phyloP scores from a whole-genome alignment of 768 basidiomycete species.

The Hysterangium stoloniferum region DNA sequence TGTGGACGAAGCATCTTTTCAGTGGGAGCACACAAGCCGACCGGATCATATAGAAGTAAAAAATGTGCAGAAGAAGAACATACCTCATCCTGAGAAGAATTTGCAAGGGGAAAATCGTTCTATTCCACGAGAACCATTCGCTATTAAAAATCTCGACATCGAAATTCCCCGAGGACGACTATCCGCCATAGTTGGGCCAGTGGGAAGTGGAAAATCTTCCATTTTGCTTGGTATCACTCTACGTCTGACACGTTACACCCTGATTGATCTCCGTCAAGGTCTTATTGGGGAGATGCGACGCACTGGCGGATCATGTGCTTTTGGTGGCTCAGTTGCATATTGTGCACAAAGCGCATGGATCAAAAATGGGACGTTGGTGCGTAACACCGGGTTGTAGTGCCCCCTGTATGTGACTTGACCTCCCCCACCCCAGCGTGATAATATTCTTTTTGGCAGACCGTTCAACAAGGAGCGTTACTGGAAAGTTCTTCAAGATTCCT shows the following conservation, averaged over 20 bases:
- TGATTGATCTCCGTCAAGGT: constrained; percentile 42
- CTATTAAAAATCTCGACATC: constrained; percentile 42
- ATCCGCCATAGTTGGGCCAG: constrained; percentile 57
- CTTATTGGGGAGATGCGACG: constrained; percentile 66
- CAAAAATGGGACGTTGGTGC: constrained; percentile 55
- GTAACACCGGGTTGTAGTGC: constrained; percentile 13
- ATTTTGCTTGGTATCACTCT: constrained; percentile 18
- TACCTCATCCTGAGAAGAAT: constrained; percentile 4
- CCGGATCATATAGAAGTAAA: constrained; percentile 16
- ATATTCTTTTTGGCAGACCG: constrained; percentile 57
- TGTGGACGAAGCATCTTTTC: constrained; percentile 47
- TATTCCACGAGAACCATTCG: constrained; percentile 34
- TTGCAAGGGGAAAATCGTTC: constrained; percentile 14
- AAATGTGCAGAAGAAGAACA: constrained; percentile 11
- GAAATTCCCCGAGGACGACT: constrained; percentile 48
- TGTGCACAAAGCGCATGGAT: constrained; percentile 75
- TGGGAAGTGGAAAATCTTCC: constrained; percentile 54
- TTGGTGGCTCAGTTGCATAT: constrained; percentile 61
- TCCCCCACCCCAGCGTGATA: constrained; percentile 40
- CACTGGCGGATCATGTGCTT: constrained; percentile 41
- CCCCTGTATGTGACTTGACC: not conserved
- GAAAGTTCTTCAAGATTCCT: constrained; percentile 49
- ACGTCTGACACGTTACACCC: not conserved
- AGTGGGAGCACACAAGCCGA: constrained; percentile 43
- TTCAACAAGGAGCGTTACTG: constrained; percentile 63